Conservation (phyloP, 1,139 yeast species). For the Eremothecium sinecaudum region DNA sequence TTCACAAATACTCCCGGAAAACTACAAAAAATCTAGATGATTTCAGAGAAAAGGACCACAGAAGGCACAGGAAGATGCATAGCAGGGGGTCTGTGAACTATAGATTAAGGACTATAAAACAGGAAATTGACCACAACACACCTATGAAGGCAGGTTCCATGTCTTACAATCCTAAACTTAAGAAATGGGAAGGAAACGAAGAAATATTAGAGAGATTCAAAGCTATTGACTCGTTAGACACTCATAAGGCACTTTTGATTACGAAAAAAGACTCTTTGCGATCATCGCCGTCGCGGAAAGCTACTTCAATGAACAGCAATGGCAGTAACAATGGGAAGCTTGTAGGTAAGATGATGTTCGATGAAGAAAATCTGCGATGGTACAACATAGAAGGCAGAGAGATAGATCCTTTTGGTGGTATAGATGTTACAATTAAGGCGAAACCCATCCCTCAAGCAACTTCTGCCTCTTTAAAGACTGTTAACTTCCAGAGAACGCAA, state of each 20-base stretch:
- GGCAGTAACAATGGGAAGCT: constrained; percentile 17
- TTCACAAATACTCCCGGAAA: constrained; percentile 20
- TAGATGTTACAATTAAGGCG: constrained; percentile 19
- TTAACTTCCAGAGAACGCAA: constrained; percentile 15
- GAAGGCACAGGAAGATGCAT: neutral
- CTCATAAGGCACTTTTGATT: constrained; percentile 19
- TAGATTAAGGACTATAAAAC: constrained; percentile 27
- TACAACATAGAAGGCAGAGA: constrained; percentile 31
- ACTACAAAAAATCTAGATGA: constrained; percentile 19
- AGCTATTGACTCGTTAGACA: constrained; percentile 19
- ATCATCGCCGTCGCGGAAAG: constrained; percentile 6
- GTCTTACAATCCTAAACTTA: constrained; percentile 42
- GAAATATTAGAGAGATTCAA: constrained; percentile 42
- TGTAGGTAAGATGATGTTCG: constrained; percentile 47
- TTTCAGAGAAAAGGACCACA: constrained; percentile 18
- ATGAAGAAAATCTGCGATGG: constrained; percentile 47
- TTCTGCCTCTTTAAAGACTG: constrained; percentile 7
- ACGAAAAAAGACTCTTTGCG: constrained; percentile 11
- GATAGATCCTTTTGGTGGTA: constrained; percentile 35
- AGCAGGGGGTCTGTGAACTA: constrained; percentile 8
- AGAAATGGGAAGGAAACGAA: constrained; percentile 55
- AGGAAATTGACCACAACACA: constrained; percentile 30
- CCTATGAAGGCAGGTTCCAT: constrained; percentile 34
- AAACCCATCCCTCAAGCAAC: constrained; percentile 9
- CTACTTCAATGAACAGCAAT: constrained; percentile 1